Base-by-base conservation (phyloP, 2,329 filamentous ascomycete genomes). In the Ceratocystis smalleyi region DNA sequence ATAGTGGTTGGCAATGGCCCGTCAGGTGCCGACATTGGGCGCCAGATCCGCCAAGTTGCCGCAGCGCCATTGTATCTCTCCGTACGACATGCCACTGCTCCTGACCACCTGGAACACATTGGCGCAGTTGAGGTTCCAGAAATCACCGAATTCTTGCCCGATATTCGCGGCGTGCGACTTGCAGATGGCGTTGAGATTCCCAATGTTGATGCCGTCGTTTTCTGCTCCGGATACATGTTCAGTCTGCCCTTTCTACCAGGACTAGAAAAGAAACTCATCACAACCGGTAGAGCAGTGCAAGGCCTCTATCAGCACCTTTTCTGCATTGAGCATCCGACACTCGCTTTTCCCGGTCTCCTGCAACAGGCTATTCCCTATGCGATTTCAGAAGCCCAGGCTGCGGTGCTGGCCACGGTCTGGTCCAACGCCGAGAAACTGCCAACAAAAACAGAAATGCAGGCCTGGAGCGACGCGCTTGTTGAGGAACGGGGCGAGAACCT, bases 291-390 rank as follows among this genome's bases (percentile, higher is more conserved):
- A 43, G 81, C 87, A 32, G 84, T 91, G 0, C 77, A 85, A 67
- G 83, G 86, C 43, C 75, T 91, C 2, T 96, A 91, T 72, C 79
- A 89, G 68, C 90, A 97, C 69, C 70, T 96, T 8, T 86, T 96
- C 72, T 84, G 86, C 72, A 84, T 86, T 2, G 77, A 82, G 0
- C 82, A 89, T 67, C 90, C 91, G 0, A 94, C 89, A 0, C 77
- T 97, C 1, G 86, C 83, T 0, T 91, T 96, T 71, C 79, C 88
- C 0, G 83, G 82, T 0, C 77, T 96, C 47, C 85, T 88, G 17
- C 86, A 91, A 71, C 87, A 87, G 69, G 83, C 94, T n/a, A 87
- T 95, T n/a, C 92, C 92, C 0, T 95, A 95, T 72, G 86, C 89
- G 0, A 70, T 94, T 0, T 81, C 85, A 0, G 90, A 96, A 75